Conservation (phyloP, 176 grass and related monocot genomes). For the Juncus effusus region DNA sequence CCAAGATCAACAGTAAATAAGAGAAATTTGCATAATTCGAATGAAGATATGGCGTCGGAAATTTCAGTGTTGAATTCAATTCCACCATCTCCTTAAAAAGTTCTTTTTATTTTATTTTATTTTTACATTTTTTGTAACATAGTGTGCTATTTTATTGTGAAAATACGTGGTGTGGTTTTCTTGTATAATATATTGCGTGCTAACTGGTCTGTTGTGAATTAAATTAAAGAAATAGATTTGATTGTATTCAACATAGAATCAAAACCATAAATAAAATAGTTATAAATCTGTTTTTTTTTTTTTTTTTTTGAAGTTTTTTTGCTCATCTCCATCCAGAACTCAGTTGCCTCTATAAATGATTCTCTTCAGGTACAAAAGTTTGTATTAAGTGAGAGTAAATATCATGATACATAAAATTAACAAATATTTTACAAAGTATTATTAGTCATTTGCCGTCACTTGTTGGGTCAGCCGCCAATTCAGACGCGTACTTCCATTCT, state of each 20-base stretch:
- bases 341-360: no score
- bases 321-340: no score
- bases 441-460: constrained; percentile 49
- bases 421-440: background rate
- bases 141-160: background rate
- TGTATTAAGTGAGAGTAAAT: no score
- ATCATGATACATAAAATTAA: no score
- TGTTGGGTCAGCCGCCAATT: constrained; percentile 77
- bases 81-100: constrained; percentile 42
- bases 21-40: constrained; percentile 41
- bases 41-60: constrained; percentile 48
- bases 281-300: no score
- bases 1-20: constrained; percentile 29
- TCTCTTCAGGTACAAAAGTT: no score
- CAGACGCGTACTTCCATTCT: constrained; percentile 36
- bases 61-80: constrained; percentile 37
- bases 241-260: no score
- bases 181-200: constrained; percentile 11
- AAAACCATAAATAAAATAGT: no score
- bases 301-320: no score
- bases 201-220: constrained; percentile 19
- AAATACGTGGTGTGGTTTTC: background rate
- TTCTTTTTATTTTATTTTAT: constrained; percentile 19
- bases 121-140: constrained; percentile 12
- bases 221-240: background rate